Evolutionary conservation across 306 rosid species (phyloP).

Genomic region (Gynostemma pentaphyllum): DNA sequence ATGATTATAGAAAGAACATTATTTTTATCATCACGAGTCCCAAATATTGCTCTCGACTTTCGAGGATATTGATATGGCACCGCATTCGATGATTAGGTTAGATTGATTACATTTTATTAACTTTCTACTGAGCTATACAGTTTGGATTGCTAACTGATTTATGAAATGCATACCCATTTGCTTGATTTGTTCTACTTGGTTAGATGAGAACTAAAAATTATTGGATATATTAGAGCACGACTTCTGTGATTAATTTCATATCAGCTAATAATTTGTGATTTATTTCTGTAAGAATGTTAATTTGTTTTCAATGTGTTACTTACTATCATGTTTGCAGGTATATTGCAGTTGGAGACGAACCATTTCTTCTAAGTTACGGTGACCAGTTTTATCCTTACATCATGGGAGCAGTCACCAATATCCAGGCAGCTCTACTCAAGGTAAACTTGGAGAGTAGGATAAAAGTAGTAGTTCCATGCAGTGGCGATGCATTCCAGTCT

Average conservation of each 20-base stretch:
- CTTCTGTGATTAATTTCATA: not conserved
- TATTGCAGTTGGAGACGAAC: slow-evolving; percentile 86
- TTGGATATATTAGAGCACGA: not conserved
- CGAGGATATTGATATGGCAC: not conserved
- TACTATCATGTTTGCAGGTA: slow-evolving; percentile 39
- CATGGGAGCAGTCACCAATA: slow-evolving; percentile 65
- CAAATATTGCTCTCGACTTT: not conserved
- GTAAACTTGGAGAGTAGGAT: slow-evolving; percentile 58
- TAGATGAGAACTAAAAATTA: not conserved
- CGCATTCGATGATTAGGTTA: not conserved
- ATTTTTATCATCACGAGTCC: not conserved
- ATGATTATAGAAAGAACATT: too few relatives aligned
- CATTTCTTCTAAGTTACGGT: slow-evolving; percentile 63
- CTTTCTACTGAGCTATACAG: not conserved
- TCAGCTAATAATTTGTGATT: not conserved
- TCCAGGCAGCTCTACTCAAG: slow-evolving; percentile 49
- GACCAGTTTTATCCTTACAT: slow-evolving; percentile 61
- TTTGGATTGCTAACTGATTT: too few relatives aligned
- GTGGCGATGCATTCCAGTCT: slow-evolving; percentile 60
- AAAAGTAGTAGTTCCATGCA: slow-evolving; percentile 91
- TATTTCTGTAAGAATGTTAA: slow-evolving; percentile 5
- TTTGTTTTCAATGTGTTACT: slow-evolving; percentile 14
- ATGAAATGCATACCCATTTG: not conserved
- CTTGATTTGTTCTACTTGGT: not conserved
- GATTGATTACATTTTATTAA: not conserved